phyloP scores from a whole-genome alignment of 768 basidiomycete species.

The Boletus pseudo-olivaceus region DNA sequence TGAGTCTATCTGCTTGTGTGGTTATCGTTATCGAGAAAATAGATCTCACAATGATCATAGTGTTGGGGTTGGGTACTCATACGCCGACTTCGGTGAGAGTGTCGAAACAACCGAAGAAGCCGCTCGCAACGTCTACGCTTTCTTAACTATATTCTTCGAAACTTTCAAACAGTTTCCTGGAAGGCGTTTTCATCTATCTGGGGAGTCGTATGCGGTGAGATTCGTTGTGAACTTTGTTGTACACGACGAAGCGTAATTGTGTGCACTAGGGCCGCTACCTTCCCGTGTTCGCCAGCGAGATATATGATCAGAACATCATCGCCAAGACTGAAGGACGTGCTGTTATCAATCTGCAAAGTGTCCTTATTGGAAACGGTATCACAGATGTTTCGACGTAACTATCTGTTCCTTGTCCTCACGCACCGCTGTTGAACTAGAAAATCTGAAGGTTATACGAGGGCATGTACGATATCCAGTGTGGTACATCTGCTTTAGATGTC shows the following conservation, averaged over 20 bases:
- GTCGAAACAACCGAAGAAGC: conserved; percentile 79
- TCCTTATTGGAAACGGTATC: conserved; percentile 74
- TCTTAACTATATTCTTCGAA: conserved; percentile 77
- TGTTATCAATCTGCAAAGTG: conserved; percentile 61
- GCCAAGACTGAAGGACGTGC: conserved; percentile 47
- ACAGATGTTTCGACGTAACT: conserved; percentile 51
- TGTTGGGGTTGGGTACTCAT: conserved; percentile 70
- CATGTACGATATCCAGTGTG: conserved; percentile 50
- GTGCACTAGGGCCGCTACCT: conserved; percentile 60
- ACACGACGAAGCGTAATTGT: background rate
- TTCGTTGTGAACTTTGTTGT: background rate
- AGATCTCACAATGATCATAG: conserved; percentile 26
- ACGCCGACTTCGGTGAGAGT: conserved; percentile 64
- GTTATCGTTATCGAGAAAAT: background rate
- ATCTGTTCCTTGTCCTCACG: background rate
- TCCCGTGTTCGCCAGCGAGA: conserved; percentile 71
- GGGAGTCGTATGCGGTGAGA: conserved; percentile 66
- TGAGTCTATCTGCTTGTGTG: conserved; percentile 7
- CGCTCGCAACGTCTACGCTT: conserved; percentile 69
- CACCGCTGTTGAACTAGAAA: background rate
- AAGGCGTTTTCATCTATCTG: conserved; percentile 66
- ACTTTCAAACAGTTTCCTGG: conserved; percentile 71
- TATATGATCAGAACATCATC: conserved; percentile 66
- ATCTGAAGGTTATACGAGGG: conserved; percentile 36
- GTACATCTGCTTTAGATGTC: conserved; percentile 45